Base-by-base conservation (phyloP, 2,329 filamentous ascomycete species). In the Neopestalotiopsis sp. region DNA sequence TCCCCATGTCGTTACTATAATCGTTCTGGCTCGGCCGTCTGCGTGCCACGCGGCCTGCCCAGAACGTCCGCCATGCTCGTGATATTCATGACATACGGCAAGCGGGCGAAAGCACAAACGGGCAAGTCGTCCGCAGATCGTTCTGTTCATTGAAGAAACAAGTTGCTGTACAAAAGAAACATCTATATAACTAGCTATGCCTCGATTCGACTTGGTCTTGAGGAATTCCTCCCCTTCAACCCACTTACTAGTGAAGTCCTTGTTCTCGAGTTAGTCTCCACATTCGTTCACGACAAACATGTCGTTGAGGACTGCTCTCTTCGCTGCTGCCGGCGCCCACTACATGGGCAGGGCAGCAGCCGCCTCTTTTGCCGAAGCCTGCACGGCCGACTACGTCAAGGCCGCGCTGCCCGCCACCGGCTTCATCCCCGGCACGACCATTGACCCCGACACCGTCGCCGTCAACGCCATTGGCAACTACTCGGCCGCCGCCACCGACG, bases 401-500 rank as follows among this genome's bases (percentile, higher is more conserved):
- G n/a, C 63, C 17, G 5, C 42, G 4, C 45, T 65, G 7, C 63
- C 63, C 14, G 63, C 24, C 13, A n/a, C 24, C 32, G 38, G 57
- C 57, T 59, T 56, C 63, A 56, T 65, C 24, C 17, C 38, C 20
- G 63, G 63, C 9, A 65, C 38, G n/a, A 56, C 42, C n/a, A 49
- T 65, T 14, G 30, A 30, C 30, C n/a, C 38, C 9, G 32, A 49
- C 63, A 28, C 63, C 12, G 40, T 65, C 17, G 28, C 63, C 13
- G 63, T 56, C 28, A 65, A 65, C 32, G 63, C 63, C 20, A 56
- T 65, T 32, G 45, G 40, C 24, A 65, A 65, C 40, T 65, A 49
- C 24, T 38, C 63, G 17, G n/a, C 30, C 14, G 63, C 38, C 2
- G 38, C 63, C 28, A 49, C 30, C 32, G 24, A 34, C 28, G 40